Evolutionary conservation across 2,329 filamentous ascomycete genomes (phyloP).

Genomic region (Septoria linicola): DNA sequence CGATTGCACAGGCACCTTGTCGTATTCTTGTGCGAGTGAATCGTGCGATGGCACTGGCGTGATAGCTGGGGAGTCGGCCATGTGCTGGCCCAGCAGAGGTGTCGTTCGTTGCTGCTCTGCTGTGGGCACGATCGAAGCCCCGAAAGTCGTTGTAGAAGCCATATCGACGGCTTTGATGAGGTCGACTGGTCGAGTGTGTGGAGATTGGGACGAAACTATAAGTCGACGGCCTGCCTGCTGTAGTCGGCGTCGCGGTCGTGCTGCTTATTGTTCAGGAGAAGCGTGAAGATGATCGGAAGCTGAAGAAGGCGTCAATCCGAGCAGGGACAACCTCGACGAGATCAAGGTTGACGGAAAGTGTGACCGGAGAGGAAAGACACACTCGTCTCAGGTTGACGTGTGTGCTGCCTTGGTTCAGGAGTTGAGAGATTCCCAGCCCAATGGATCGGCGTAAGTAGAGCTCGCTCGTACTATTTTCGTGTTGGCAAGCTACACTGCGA

Average conservation of each 20-base stretch:
- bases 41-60: constrained; percentile 37
- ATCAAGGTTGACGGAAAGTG: background rate
- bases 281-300: background rate
- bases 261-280: background rate
- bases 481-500: background rate
- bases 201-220: background rate
- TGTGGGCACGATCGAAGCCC: constrained; percentile 42
- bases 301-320: background rate
- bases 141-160: constrained; percentile 40
- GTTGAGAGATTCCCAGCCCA: background rate
- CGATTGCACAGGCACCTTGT: constrained; percentile 42
- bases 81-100: constrained; percentile 32
- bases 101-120: constrained; percentile 23
- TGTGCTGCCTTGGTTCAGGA: background rate
- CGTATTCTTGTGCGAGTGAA: constrained; percentile 37
- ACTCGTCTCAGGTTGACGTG: background rate
- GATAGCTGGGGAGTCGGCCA: constrained; percentile 38
- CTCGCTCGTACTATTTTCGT: background rate
- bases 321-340: background rate
- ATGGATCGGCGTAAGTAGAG: background rate
- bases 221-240: background rate
- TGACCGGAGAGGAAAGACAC: too few relatives aligned
- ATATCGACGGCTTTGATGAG: constrained; percentile 8
- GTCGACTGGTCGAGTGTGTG: background rate
- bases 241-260: background rate